Evolutionary conservation across 2,329 filamentous ascomycete species (phyloP).

Genomic region (Ceratocystis cacaofunesta): DNA sequence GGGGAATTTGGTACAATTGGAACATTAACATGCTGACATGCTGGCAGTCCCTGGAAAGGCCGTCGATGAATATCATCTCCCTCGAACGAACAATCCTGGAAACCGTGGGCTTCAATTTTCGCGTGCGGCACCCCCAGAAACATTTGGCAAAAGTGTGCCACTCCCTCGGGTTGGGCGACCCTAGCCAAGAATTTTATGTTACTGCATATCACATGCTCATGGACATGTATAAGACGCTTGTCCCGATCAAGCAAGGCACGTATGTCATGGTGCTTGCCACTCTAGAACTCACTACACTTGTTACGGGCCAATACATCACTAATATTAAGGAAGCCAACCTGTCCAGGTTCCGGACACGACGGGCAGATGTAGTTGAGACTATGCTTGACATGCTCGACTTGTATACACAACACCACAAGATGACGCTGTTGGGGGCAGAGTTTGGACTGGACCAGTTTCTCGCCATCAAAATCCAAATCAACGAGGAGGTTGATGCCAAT

Average conservation of each 20-base stretch:
- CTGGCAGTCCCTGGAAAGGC: slow-evolving; percentile 60
- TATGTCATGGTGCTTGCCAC: slow-evolving; percentile 73
- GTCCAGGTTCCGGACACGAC: slow-evolving; percentile 32
- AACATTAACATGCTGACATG: background rate
- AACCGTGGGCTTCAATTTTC: slow-evolving; percentile 84
- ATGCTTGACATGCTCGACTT: slow-evolving; percentile 82
- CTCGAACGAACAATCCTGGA: slow-evolving; percentile 89
- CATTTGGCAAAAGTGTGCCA: slow-evolving; percentile 66
- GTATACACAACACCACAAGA: slow-evolving; percentile 68
- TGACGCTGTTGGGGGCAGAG: slow-evolving; percentile 57
- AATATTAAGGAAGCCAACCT: slow-evolving; percentile 35
- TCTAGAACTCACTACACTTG: slow-evolving; percentile 61
- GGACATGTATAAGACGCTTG: slow-evolving; percentile 86
- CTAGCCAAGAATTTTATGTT: slow-evolving; percentile 41
- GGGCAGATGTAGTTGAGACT: slow-evolving; percentile 51
- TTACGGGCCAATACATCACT: slow-evolving; percentile 43
- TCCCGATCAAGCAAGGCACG: slow-evolving; percentile 77
- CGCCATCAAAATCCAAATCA: slow-evolving; percentile 71
- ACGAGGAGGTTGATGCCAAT: slow-evolving; percentile 57
- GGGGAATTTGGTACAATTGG: background rate
- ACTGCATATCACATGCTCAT: slow-evolving; percentile 70
- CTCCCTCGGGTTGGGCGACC: slow-evolving; percentile 32
- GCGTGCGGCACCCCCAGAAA: slow-evolving; percentile 75
- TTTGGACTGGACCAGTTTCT: slow-evolving; percentile 70
- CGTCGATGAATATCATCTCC: slow-evolving; percentile 69